phyloP scores from a whole-genome alignment of 805 yeast species.

The Osmozyma mogii region DNA sequence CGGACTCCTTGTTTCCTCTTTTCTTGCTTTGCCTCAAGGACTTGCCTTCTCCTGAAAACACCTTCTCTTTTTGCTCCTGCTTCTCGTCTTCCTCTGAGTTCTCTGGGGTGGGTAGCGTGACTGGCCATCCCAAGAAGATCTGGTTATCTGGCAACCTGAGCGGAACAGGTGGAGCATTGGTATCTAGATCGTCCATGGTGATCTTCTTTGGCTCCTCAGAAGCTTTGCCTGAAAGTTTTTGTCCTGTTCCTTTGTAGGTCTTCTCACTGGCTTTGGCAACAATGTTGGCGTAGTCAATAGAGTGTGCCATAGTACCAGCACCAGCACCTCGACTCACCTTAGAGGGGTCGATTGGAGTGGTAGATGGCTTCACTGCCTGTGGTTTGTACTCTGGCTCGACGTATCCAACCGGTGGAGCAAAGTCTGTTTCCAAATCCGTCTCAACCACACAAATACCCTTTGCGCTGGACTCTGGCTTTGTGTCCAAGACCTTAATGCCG shows the following conservation, averaged over 20 bases:
- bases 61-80: conserved; percentile 11
- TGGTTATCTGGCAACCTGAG: conserved; percentile 75
- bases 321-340: conserved; percentile 33
- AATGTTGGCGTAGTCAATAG: conserved; percentile 57
- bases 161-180: conserved; percentile 63
- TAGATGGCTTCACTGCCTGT: conserved; percentile 26
- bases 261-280: conserved; percentile 32
- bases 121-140: conserved; percentile 89
- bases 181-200: conserved; percentile 38
- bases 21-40: conserved; percentile 64
- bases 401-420: conserved; percentile 98
- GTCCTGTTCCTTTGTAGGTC: conserved; percentile 55
- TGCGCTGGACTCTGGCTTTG: conserved; percentile 61
- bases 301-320: conserved; percentile 70
- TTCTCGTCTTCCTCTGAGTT: conserved; percentile 19
- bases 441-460: conserved; percentile 89
- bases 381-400: conserved; percentile 75
- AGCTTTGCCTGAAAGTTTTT: conserved; percentile 58
- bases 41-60: conserved; percentile 65
- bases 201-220: conserved; percentile 15
- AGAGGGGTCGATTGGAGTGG: conserved; percentile 25
- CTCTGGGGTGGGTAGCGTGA: conserved; percentile 37
- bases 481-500: conserved; percentile 78
- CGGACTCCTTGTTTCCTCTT: conserved; percentile 49
- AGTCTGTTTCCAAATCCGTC: conserved; percentile 93